Conservation (phyloP, 2,329 filamentous ascomycete species). For the Trichoderma koningiopsis region DNA sequence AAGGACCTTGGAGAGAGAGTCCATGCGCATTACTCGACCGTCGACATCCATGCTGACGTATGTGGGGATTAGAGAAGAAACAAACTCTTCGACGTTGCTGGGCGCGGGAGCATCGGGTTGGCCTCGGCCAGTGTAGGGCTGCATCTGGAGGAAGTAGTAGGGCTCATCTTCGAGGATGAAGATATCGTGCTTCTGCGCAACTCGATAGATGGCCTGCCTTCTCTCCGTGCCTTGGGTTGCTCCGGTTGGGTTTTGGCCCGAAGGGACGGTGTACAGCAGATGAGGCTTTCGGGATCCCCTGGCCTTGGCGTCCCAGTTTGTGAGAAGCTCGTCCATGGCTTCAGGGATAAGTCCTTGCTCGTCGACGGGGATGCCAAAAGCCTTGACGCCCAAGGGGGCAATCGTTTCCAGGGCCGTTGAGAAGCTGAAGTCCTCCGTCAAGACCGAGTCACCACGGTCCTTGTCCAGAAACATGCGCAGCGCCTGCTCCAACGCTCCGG, state of each 20-base stretch:
- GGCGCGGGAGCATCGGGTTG: conserved; percentile 57
- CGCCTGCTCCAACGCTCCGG: conserved; percentile 79
- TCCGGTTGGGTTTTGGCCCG: conserved; percentile 89
- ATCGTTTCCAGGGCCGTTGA: conserved; percentile 67
- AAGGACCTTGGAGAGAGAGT: conserved; percentile 92
- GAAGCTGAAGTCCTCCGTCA: conserved; percentile 93
- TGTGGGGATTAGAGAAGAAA: conserved; percentile 63
- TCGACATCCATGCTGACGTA: conserved; percentile 80
- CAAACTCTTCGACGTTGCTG: conserved; percentile 68
- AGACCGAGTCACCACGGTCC: conserved; percentile 71
- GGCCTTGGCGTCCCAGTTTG: conserved; percentile 50
- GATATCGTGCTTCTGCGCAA: conserved; percentile 82
- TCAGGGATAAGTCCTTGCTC: conserved; percentile 56
- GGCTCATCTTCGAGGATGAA: conserved; percentile 91
- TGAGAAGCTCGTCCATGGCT: conserved; percentile 54
- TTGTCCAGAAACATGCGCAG: conserved; percentile 76
- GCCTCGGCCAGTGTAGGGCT: conserved; percentile 65
- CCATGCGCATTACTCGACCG: conserved; percentile 85
- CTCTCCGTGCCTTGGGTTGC: conserved; percentile 73
- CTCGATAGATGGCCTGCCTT: conserved; percentile 70
- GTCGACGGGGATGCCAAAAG: conserved; percentile 56
- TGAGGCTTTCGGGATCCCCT: conserved; percentile 54
- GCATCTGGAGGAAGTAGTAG: conserved; percentile 92
- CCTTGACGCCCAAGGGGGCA: conserved; percentile 53
- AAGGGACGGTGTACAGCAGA: conserved; percentile 64